These are phyloP conservation scores for Lipomyces lipofer DNA, from an alignment of 805 yeast species.

Conservation along the genomic window DNA sequence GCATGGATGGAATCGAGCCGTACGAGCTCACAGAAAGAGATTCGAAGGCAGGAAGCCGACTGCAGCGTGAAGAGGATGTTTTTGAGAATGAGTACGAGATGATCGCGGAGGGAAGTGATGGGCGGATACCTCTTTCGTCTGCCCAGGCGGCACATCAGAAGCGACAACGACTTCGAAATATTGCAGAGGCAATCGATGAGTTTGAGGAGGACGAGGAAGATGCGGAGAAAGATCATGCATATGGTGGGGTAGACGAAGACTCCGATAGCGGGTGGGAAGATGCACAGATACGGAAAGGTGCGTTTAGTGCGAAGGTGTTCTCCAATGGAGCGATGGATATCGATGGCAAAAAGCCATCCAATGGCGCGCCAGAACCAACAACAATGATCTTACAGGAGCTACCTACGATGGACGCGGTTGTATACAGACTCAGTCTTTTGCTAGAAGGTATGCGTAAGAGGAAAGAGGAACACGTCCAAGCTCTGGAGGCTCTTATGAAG, in stretches of 20 bases:
- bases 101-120: constrained; percentile 30
- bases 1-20: constrained; percentile 18
- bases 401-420: constrained; percentile 22
- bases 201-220: constrained; percentile 21
- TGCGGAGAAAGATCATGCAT: constrained; percentile 7
- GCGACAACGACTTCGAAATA: constrained; percentile 16
- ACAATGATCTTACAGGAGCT: constrained; percentile 15
- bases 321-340: neutral
- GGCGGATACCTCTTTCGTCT: constrained; percentile 27
- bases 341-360: neutral
- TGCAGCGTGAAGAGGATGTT: constrained; percentile 23
- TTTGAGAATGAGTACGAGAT: constrained; percentile 24
- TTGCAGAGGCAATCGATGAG: constrained; percentile 23
- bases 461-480: constrained; percentile 15
- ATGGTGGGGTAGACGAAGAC: constrained; percentile 14
- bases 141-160: constrained; percentile 21
- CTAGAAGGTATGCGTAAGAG: constrained; percentile 15
- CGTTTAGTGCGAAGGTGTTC: constrained; percentile 11
- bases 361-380: neutral
- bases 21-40: neutral
- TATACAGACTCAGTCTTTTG: constrained; percentile 13
- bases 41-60: constrained; percentile 1
- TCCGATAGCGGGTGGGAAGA: constrained; percentile 28
- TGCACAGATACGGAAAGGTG: constrained; percentile 27
- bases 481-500: constrained; percentile 9